Evolutionary conservation across 768 basidiomycete genomes (phyloP).

Genomic region (Imleria badia): DNA sequence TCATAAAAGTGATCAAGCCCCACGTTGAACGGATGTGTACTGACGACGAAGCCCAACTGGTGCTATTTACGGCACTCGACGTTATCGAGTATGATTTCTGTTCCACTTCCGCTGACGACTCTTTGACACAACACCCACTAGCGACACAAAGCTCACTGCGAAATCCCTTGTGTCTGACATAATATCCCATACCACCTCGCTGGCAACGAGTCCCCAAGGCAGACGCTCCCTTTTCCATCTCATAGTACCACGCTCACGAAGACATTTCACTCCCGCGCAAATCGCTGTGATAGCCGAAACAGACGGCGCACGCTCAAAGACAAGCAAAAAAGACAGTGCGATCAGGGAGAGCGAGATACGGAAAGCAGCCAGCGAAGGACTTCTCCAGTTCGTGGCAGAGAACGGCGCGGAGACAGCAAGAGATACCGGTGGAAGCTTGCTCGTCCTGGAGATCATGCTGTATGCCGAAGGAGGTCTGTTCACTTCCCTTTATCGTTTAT

Average conservation of each 20-base stretch:
- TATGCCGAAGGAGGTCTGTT: slow-evolving; percentile 74
- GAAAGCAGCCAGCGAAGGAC: slow-evolving; percentile 66
- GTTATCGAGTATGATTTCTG: slow-evolving; percentile 69
- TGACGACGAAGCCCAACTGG: slow-evolving; percentile 88
- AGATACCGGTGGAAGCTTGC: slow-evolving; percentile 78
- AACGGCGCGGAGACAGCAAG: slow-evolving; percentile 60
- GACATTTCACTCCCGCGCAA: slow-evolving; percentile 86
- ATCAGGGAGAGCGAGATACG: slow-evolving; percentile 70
- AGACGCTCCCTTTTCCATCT: slow-evolving; percentile 82
- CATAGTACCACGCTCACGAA: slow-evolving; percentile 75
- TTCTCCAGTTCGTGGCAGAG: slow-evolving; percentile 69
- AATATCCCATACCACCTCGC: slow-evolving; percentile 51
- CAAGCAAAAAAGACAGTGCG: slow-evolving; percentile 79
- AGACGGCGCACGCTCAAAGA: slow-evolving; percentile 61
- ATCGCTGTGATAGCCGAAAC: slow-evolving; percentile 72
- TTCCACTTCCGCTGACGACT: background rate
- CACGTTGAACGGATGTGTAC: slow-evolving; percentile 86
- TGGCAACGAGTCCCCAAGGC: slow-evolving; percentile 68
- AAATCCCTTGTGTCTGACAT: slow-evolving; percentile 80
- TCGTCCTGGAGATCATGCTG: slow-evolving; percentile 81
- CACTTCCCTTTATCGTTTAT: slow-evolving; percentile 7
- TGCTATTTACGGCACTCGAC: slow-evolving; percentile 88
- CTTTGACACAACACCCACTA: slow-evolving; percentile 30
- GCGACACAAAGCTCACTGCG: slow-evolving; percentile 86
- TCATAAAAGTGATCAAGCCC: slow-evolving; percentile 85